Percentiles rank a stretch among this genome's conserved stretches.
Evolutionary conservation across 2,329 filamentous ascomycete genomes (phyloP).

Genomic region (Aspergillus quadricinctus): DNA sequence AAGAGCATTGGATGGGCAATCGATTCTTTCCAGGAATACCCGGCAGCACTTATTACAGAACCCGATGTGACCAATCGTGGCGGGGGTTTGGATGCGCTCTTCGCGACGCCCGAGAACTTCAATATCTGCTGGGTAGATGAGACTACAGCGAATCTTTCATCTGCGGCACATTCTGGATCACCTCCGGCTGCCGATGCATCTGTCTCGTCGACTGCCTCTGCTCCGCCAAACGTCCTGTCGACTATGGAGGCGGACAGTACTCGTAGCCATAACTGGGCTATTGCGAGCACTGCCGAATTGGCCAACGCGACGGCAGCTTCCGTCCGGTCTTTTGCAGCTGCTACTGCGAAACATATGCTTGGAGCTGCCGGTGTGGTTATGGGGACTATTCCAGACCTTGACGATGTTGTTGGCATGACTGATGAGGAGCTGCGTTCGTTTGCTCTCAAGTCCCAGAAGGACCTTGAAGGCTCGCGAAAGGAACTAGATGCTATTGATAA

Average conservation of each 20-base stretch:
- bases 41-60: conserved; percentile 31
- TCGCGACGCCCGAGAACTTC: conserved; percentile 42
- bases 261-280: conserved; percentile 35
- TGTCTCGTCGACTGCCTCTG: conserved; percentile 15
- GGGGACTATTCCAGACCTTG: conserved; percentile 30
- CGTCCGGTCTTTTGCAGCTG: conserved; percentile 33
- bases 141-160: conserved; percentile 21
- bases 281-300: conserved; percentile 32
- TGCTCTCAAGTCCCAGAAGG: conserved; percentile 47
- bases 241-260: conserved; percentile 37
- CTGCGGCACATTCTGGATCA: conserved; percentile 19
- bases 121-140: conserved; percentile 44
- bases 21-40: conserved; percentile 37
- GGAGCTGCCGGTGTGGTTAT: conserved; percentile 29
- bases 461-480: conserved; percentile 67
- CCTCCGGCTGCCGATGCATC: conserved; percentile 22
- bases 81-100: conserved; percentile 43
- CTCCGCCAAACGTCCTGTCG: conserved; percentile 35
- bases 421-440: conserved; percentile 38
- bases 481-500: conserved; percentile 56
- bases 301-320: conserved; percentile 33
- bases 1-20: conserved; percentile 28
- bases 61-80: conserved; percentile 42
- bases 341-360: conserved; percentile 35
- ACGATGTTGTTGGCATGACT: conserved; percentile 41